phyloP scores from a whole-genome alignment of 2,329 filamentous ascomycete genomes.

The Colletotrichum echinochloae region DNA sequence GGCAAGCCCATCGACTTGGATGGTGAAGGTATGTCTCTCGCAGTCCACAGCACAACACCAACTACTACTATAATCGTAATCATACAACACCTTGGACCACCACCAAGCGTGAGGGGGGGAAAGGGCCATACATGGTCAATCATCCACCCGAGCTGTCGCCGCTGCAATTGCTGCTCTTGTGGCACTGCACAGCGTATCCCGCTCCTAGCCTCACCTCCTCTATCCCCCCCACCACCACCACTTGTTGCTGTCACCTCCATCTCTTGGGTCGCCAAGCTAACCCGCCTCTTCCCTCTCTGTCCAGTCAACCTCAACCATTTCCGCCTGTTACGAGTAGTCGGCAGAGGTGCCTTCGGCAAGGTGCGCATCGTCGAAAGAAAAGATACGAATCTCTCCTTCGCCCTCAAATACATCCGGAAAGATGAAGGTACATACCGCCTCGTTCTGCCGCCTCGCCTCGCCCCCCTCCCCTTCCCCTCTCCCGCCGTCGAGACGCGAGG shows the following conservation, averaged over 20 bases:
- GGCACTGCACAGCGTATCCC: conserved; percentile 9
- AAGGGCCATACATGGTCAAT: background rate
- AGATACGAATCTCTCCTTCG: conserved; percentile 93
- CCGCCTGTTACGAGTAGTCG: conserved; percentile 92
- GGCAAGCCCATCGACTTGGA: conserved; percentile 93
- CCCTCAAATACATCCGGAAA: conserved; percentile 97
- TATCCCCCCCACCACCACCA: background rate
- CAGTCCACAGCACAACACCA: conserved; percentile 10
- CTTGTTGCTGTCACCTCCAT: background rate
- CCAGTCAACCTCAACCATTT: conserved; percentile 98
- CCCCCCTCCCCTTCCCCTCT: background rate
- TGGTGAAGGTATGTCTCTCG: conserved; percentile 81
- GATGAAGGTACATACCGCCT: conserved; percentile 80
- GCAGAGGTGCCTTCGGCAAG: conserved; percentile 98
- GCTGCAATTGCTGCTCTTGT: conserved; percentile 2
- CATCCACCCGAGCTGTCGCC: background rate
- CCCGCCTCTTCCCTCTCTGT: conserved; percentile 11
- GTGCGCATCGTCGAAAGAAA: conserved; percentile 98
- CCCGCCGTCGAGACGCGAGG: conserved; percentile 3
- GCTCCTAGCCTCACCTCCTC: background rate
- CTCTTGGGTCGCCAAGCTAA: conserved; percentile 20
- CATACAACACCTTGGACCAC: background rate
- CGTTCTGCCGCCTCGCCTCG: conserved; percentile 8
- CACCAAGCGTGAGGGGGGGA: background rate
- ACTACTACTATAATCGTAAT: background rate